Base-by-base conservation (phyloP, 495 filamentous ascomycete genomes). In the Penicillium egyptiacum region DNA sequence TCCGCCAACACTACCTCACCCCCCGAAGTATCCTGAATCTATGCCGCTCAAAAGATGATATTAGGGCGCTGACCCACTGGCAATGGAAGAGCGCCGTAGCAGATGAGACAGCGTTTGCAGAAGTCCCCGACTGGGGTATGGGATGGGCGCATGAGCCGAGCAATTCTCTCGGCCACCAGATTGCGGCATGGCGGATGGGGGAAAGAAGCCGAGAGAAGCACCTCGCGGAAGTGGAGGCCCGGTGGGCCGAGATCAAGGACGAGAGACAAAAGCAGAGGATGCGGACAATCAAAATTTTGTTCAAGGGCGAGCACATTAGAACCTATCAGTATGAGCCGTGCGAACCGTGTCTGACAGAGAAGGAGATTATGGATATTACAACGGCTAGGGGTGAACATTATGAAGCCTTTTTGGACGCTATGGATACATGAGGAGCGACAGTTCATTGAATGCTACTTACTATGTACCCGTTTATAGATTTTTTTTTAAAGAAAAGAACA, bases 1-100 rank as follows among this genome's bases (percentile, higher is more conserved):
- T 75, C 25, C 69, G 65, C 6, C 63, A 71, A 39, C 75, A 77
- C 49, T 67, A 68, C 22, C 53, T 74, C 11, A 19, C 55, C 6
- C 55, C 56, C 11, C 55, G 66, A 4, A 61, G 64, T 2, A 47
- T 65, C 1, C 43, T 75, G 11, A 61, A 55, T 3, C 47, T 74
- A 23, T 73, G 70, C 35, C 71, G 69, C 10, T 58, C 69, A 22
- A 53, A 56, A 16, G 43, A 65, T 4, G 73, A 75, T 41, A 50
- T 71, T 54, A 47, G 63, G 19, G 59, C 70, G 3, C 35, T 72
- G 10, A 56, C 61, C 19, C 19, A 60, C 20, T 74, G 69, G 70
- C 60, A 64, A 25, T 66, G 65, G 58, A 50, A 57, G 23, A 56
- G 64, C 37, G 55, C 59, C 8, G 53, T 10, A 1, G 16, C 17